These are phyloP conservation scores for Hericium coralloides DNA, from an alignment of 768 basidiomycete genomes.

Conservation along the genomic window DNA sequence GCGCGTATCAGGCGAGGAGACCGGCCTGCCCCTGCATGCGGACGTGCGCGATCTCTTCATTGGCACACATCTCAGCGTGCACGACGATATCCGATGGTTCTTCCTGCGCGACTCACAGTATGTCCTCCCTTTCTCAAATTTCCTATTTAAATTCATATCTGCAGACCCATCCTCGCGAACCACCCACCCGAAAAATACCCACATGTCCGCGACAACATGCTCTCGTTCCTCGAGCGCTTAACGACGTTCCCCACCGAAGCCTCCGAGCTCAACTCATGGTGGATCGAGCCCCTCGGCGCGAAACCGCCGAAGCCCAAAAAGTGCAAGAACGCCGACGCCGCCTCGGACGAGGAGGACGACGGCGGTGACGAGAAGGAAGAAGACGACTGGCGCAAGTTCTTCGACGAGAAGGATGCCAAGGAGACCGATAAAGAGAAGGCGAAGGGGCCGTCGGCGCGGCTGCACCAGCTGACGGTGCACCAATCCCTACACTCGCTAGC, in stretches of 20 bases:
- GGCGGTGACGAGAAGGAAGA: slow-evolving; percentile 29
- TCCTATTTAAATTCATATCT: slow-evolving; percentile 20
- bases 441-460: slow-evolving; percentile 27
- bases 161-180: slow-evolving; percentile 18
- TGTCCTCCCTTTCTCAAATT: slow-evolving; percentile 16
- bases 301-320: slow-evolving; percentile 45
- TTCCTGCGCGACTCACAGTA: slow-evolving; percentile 77
- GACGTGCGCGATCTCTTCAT: slow-evolving; percentile 60
- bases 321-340: slow-evolving; percentile 19
- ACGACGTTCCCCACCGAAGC: slow-evolving; percentile 66
- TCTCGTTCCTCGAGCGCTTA: slow-evolving; percentile 59
- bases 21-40: slow-evolving; percentile 35
- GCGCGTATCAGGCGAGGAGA: slow-evolving; percentile 7
- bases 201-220: slow-evolving; percentile 40
- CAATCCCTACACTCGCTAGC: slow-evolving; percentile 68
- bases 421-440: slow-evolving; percentile 22
- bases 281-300: slow-evolving; percentile 58
- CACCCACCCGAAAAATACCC: slow-evolving; percentile 19
- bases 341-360: slow-evolving; percentile 16
- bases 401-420: slow-evolving; percentile 40
- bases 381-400: slow-evolving; percentile 79
- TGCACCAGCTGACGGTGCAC: slow-evolving; percentile 62
- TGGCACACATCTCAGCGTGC: slow-evolving; percentile 63
- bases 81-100: slow-evolving; percentile 86
- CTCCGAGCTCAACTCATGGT: slow-evolving; percentile 68